phyloP scores from a whole-genome alignment of 306 rosid genomes.

The Prunus kanzakura region DNA sequence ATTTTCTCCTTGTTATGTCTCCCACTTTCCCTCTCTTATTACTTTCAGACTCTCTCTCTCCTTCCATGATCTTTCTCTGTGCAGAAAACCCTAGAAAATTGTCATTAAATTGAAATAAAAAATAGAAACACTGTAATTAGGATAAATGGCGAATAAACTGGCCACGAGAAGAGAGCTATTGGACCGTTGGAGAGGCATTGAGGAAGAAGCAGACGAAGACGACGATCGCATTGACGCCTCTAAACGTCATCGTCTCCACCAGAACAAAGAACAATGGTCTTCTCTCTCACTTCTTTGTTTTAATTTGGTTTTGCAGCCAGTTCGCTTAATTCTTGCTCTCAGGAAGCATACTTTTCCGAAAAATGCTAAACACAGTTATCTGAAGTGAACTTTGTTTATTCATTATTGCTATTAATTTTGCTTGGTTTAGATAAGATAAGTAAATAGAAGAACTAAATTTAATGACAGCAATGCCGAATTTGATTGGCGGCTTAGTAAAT shows the following conservation, averaged over 20 bases:
- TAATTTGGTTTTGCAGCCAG: background rate
- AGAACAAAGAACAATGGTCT: constrained; percentile 70
- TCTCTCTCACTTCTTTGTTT: background rate
- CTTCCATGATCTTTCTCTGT: background rate
- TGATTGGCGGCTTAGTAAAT: background rate
- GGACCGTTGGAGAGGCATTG: constrained; percentile 72
- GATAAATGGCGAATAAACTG: constrained; percentile 43
- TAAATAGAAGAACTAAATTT: background rate
- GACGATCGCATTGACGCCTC: constrained; percentile 39
- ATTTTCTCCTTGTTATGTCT: background rate
- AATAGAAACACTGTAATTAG: background rate
- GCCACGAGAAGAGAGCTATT: constrained; percentile 50
- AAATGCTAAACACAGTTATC: background rate
- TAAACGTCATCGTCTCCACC: constrained; percentile 47
- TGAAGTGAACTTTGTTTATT: background rate
- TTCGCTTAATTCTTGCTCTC: background rate
- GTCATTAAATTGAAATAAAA: background rate
- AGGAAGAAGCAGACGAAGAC: constrained; percentile 56
- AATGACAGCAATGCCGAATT: background rate
- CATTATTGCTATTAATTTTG: background rate
- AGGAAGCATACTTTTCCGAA: background rate
- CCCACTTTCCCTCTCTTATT: background rate
- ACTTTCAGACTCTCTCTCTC: background rate
- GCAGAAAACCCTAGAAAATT: constrained; percentile 11
- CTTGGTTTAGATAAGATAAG: background rate